Percentiles rank a stretch among this genome's conserved stretches.
These are phyloP conservation scores for Pulveroboletus frians DNA, from an alignment of 768 basidiomycete species.

Conservation along the genomic window DNA sequence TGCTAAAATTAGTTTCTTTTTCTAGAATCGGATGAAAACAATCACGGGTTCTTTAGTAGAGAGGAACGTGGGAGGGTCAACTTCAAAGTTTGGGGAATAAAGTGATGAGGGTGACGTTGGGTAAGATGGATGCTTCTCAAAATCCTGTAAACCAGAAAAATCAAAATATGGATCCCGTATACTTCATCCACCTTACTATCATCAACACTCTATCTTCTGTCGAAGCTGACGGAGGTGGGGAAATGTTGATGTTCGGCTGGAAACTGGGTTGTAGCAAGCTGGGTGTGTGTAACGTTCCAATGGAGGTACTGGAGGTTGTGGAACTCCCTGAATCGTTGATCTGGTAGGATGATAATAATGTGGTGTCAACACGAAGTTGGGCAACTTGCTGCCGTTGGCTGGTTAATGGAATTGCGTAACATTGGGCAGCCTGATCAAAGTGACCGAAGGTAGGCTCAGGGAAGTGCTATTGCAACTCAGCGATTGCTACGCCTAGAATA, in stretches of 20 bases:
- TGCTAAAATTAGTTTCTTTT: neutral
- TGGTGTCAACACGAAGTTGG: constrained; percentile 21
- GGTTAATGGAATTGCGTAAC: neutral
- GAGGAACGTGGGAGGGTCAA: neutral
- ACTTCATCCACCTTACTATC: constrained; percentile 6
- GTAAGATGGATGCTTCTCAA: constrained; percentile 4
- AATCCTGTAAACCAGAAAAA: constrained; percentile 10
- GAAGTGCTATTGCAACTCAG: constrained; percentile 8
- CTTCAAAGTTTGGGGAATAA: constrained; percentile 1
- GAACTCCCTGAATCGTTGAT: constrained; percentile 13
- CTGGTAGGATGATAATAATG: constrained; percentile 4
- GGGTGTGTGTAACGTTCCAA: constrained; percentile 11
- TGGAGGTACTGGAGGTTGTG: constrained; percentile 13
- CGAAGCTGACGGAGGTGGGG: constrained; percentile 11
- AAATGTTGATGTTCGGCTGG: constrained; percentile 2
- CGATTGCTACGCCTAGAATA: neutral
- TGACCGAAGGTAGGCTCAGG: neutral
- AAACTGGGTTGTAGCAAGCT: neutral
- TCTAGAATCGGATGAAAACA: neutral
- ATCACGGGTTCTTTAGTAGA: constrained; percentile 11
- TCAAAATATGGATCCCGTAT: neutral
- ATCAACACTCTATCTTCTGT: constrained; percentile 1
- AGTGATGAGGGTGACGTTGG: constrained; percentile 10
- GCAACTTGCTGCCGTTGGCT: constrained; percentile 6
- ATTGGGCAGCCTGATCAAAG: neutral